Evolutionary conservation across 768 basidiomycete species (phyloP).

Genomic region (Termitomyces sp.): DNA sequence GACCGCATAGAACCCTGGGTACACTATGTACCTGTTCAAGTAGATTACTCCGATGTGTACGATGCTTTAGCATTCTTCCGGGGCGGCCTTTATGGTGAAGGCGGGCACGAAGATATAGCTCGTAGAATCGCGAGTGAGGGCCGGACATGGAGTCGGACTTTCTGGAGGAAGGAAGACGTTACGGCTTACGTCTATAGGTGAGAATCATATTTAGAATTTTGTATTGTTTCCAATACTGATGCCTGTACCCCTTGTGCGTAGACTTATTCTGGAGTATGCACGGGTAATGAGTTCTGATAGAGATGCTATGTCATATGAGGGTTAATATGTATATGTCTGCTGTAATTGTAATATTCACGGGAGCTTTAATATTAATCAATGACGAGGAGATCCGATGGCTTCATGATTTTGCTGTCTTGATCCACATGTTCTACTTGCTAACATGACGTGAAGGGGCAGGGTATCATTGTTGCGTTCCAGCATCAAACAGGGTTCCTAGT

Average conservation of each 20-base stretch:
- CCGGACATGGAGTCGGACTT: constrained; percentile 31
- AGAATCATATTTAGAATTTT: constrained; percentile 5
- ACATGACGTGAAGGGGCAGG: neutral
- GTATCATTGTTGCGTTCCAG: neutral
- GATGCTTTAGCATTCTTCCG: constrained; percentile 66
- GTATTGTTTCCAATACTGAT: neutral
- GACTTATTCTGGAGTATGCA: constrained; percentile 26
- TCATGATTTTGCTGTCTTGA: too few relatives aligned
- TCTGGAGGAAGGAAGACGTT: constrained; percentile 49
- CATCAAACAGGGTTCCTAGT: neutral
- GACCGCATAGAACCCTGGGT: constrained; percentile 48
- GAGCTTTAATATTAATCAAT: neutral
- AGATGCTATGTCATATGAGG: constrained; percentile 23
- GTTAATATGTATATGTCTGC: neutral
- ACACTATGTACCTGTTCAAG: constrained; percentile 59
- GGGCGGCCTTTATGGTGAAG: constrained; percentile 43
- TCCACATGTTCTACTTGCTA: too few relatives aligned
- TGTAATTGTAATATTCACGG: constrained; percentile 20
- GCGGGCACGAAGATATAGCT: constrained; percentile 50
- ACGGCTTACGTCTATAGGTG: constrained; percentile 46
- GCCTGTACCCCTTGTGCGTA: neutral
- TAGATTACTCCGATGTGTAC: constrained; percentile 55
- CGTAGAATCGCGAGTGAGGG: constrained; percentile 19
- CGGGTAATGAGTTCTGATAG: constrained; percentile 26
- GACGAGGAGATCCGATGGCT: neutral